Conservation (phyloP, 2,329 filamentous ascomycete species). For the Colletotrichum spinosum region DNA sequence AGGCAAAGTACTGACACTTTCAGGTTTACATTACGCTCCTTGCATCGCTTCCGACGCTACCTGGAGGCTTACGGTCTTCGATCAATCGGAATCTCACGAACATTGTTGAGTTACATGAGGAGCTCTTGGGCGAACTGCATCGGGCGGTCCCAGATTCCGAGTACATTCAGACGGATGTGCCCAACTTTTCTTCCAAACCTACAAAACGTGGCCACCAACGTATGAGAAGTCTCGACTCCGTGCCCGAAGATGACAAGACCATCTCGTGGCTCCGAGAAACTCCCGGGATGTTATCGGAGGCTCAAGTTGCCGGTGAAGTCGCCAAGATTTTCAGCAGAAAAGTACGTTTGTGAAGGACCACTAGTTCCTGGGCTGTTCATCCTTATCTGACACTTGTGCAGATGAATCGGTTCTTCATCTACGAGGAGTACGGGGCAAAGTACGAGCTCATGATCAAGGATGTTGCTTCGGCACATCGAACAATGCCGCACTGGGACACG, state of each 20-base stretch:
- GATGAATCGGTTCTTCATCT: slow-evolving; percentile 86
- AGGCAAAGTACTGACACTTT: slow-evolving; percentile 7
- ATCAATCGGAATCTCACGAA: slow-evolving; percentile 84
- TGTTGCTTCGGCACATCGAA: slow-evolving; percentile 74
- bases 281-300: slow-evolving; percentile 67
- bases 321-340: slow-evolving; percentile 71
- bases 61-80: slow-evolving; percentile 73
- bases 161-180: slow-evolving; percentile 60
- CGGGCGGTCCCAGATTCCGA: slow-evolving; percentile 76
- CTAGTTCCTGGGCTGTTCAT: too few relatives aligned
- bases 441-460: slow-evolving; percentile 89
- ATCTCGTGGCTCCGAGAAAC: slow-evolving; percentile 57
- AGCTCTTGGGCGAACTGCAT: slow-evolving; percentile 81
- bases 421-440: slow-evolving; percentile 92
- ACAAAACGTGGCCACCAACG: slow-evolving; percentile 51
- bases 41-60: slow-evolving; percentile 74
- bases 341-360: slow-evolving; percentile 50
- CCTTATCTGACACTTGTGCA: slow-evolving; percentile 49
- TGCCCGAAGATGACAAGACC: slow-evolving; percentile 54
- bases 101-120: slow-evolving; percentile 86
- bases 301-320: slow-evolving; percentile 69
- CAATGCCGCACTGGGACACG: slow-evolving; percentile 78
- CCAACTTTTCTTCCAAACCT: slow-evolving; percentile 37
- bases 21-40: slow-evolving; percentile 82
- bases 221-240: slow-evolving; percentile 61